A percentile compares a stretch with the other conserved stretches of the same genome.
phyloP scores from a whole-genome alignment of 164 flowering plant genomes.

The Aristolochia contorta region DNA sequence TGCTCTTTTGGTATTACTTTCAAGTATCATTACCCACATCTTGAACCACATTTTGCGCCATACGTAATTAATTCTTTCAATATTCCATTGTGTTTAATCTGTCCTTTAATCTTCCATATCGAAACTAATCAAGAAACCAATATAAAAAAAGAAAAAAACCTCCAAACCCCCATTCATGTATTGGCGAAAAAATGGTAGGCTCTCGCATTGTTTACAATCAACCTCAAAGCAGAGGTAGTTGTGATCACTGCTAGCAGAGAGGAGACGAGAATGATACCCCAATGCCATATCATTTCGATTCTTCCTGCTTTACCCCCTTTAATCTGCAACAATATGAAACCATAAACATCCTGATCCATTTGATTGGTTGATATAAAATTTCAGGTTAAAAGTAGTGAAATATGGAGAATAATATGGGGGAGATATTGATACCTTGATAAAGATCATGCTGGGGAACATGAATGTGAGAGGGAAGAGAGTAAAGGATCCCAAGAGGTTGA shows the following conservation, averaged over 20 bases:
- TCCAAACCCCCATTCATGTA: not conserved
- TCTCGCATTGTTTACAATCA: conserved; percentile 7
- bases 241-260: conserved; percentile 9
- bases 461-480: conserved; percentile 40
- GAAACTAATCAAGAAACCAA: too few species aligned
- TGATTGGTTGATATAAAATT: not conserved
- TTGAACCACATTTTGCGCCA: conserved; percentile 3
- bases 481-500: conserved; percentile 42
- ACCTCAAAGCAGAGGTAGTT: conserved; percentile 8
- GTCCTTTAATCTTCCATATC: too few species aligned
- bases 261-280: conserved; percentile 8
- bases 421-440: conserved; percentile 34
- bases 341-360: not conserved
- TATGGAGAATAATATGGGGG: too few species aligned
- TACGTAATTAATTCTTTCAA: too few species aligned
- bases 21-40: not conserved
- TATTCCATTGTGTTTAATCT: too few species aligned
- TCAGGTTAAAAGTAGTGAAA: not conserved
- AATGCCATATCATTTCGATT: conserved; percentile 9
- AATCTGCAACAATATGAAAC: conserved; percentile 4
- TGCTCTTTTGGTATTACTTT: conserved; percentile 5
- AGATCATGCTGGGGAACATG: conserved; percentile 52
- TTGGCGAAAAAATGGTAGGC: conserved; percentile 11
- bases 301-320: conserved; percentile 8
- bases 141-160: not conserved